Conservation (phyloP, 179 eudicot genomes). For the Beta macrorhiza region DNA sequence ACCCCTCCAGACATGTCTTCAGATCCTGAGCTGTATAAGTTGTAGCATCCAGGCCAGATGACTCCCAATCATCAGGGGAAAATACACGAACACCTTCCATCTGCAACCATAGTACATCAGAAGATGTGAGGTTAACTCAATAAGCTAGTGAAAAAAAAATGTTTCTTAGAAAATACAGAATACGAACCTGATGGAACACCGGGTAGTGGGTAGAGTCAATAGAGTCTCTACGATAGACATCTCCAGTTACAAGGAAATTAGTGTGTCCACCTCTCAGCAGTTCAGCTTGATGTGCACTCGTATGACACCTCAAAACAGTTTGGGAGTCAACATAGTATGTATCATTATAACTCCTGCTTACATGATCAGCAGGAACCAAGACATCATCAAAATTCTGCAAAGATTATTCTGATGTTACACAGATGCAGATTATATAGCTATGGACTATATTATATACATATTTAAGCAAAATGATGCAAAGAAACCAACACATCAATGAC, state of each 20-base stretch:
- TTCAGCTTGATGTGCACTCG: constrained; percentile 95
- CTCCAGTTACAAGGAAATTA: constrained; percentile 87
- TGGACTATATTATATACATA: neutral
- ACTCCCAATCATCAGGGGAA: constrained; percentile 71
- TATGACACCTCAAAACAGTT: constrained; percentile 77
- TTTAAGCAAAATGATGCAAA: neutral
- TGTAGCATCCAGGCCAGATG: constrained; percentile 73
- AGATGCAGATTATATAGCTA: constrained; percentile 3
- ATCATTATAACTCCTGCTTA: constrained; percentile 97
- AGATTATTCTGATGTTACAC: constrained; percentile 24
- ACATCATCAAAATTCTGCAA: constrained; percentile 99
- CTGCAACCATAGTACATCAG: constrained; percentile 34
- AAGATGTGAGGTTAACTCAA: constrained; percentile 3
- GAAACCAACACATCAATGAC: neutral
- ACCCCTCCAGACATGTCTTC: constrained; percentile 93
- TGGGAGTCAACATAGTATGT: constrained; percentile 45
- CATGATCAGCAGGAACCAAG: constrained; percentile 94
- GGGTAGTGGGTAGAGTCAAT: constrained; percentile 72
- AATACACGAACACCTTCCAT: constrained; percentile 98
- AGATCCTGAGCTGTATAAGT: constrained; percentile 73
- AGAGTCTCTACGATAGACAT: constrained; percentile 42
- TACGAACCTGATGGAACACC: constrained; percentile 85
- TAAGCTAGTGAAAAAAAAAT: neutral
- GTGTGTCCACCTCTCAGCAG: constrained; percentile 70
- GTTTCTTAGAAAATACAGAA: neutral